These are phyloP conservation scores for Gossypium stocksii DNA, from an alignment of 345 rosid genomes.

Conservation along the genomic window DNA sequence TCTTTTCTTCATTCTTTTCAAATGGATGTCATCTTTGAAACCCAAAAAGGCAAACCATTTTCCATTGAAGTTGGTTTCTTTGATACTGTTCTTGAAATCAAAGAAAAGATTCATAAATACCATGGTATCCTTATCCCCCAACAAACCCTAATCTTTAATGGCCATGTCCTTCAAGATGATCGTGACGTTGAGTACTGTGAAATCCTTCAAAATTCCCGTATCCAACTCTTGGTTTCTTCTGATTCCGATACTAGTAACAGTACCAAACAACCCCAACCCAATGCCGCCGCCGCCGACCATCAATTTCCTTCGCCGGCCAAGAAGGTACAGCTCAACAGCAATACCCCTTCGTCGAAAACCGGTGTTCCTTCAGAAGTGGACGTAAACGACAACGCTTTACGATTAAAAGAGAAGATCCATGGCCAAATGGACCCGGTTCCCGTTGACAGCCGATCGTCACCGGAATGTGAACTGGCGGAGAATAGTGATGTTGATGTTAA, in stretches of 20 bases:
- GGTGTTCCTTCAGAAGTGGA: constrained; percentile 28
- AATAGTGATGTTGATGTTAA: constrained; percentile 32
- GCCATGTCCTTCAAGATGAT: constrained; percentile 57
- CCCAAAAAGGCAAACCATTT: constrained; percentile 48
- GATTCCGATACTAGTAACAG: neutral
- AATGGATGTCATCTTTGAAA: constrained; percentile 53
- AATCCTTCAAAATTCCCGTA: constrained; percentile 54
- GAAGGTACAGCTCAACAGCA: constrained; percentile 34
- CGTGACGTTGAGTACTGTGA: constrained; percentile 47
- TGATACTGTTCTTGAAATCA: constrained; percentile 72
- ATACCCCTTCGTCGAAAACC: constrained; percentile 33
- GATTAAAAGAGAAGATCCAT: constrained; percentile 40
- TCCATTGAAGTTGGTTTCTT: constrained; percentile 72
- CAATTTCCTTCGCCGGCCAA: constrained; percentile 17
- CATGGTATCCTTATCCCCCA: constrained; percentile 45
- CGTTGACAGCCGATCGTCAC: constrained; percentile 26
- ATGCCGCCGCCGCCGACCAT: constrained; percentile 19
- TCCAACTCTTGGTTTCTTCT: constrained; percentile 46
- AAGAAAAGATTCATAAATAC: constrained; percentile 64
- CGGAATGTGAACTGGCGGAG: constrained; percentile 29
- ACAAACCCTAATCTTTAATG: constrained; percentile 67
- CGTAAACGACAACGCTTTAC: constrained; percentile 26
- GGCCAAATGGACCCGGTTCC: constrained; percentile 33
- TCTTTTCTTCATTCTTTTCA: neutral
- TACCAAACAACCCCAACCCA: constrained; percentile 16